Evolutionary conservation across 2,329 filamentous ascomycete genomes (phyloP), one percentile per base, ranked within the genome.

Genomic region (Cercospora nicotianae): DNA sequence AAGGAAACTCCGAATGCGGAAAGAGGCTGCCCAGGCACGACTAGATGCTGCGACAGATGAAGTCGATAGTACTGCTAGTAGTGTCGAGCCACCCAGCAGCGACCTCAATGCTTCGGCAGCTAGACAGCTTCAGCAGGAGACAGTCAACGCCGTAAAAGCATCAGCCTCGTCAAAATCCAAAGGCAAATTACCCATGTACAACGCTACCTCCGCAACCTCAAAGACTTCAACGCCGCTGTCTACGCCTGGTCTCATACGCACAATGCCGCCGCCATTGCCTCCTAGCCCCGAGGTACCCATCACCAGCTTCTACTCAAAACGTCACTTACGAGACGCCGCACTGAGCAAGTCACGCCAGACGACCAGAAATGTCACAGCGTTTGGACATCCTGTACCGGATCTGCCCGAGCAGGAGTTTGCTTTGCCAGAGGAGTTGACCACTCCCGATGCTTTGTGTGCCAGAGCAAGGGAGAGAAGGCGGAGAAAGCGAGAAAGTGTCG

Each of bases 291-390:
- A 82, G 16, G 86, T 84, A 67, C 76, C 75, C 20, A 75, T 97
- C 76, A 90, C 84, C n/a, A 96, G 92, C 0, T 97, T 97, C 81
- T 98, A 93, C 77, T 79, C 85, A 18, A 93, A 95, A 80, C 88
- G 86, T 26, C 89, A 96, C 75, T 86, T 94, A 69, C 90, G 94
- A 28, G 91, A 93, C 23, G 87, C 89, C 6, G 93, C 94, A 9
- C 80, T 97, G n/a, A 90, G 88, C 69, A 89, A 88, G 72, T 64
- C 62, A 26, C 62, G 62, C n/a, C 39, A 28, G 26, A 45, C 62
- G 5, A 84, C 87, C 60, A 86, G 93, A 36, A 91, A 86, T 62
- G 84, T 89, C 16, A 83, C 90, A 59, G 94, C 94, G 3, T 98
- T 95, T 86, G 94, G 94, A 0, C 87, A 90, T 28, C 86, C 91